Percentiles rank a stretch among this genome's conserved stretches.
Evolutionary conservation across 495 filamentous ascomycete genomes (phyloP).

Genomic region (Neurospora tetraspora): DNA sequence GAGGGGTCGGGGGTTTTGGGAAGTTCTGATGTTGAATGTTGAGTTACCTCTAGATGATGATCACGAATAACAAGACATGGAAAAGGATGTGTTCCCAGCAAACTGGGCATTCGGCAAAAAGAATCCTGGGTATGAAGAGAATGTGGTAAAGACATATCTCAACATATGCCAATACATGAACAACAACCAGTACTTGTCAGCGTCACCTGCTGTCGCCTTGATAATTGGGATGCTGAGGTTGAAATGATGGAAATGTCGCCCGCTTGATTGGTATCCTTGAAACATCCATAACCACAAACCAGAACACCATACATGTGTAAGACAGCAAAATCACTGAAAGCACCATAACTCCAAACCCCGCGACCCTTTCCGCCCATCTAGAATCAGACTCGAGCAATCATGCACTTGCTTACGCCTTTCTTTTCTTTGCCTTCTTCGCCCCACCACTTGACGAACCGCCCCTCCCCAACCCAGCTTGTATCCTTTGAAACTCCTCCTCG

Average conservation of each 20-base stretch:
- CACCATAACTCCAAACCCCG: neutral
- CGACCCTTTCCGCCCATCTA: neutral
- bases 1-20: no score
- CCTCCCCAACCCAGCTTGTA: conserved; percentile 15
- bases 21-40: no score
- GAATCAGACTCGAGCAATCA: neutral
- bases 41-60: no score
- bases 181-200: neutral
- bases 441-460: neutral
- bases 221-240: neutral
- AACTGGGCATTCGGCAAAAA: no score
- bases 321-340: neutral
- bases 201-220: neutral
- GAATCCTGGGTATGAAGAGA: no score
- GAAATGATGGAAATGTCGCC: neutral
- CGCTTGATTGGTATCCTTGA: neutral
- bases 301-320: neutral
- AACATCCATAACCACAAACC: neutral
- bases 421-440: conserved; percentile 33
- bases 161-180: neutral
- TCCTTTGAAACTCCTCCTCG: conserved; percentile 56
- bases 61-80: no score
- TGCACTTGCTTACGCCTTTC: conserved; percentile 6
- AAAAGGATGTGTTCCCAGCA: no score
- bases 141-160: neutral